Base-by-base conservation (phyloP, 2,329 filamentous ascomycete genomes). In the Ophiostoma himal-ulmi region DNA sequence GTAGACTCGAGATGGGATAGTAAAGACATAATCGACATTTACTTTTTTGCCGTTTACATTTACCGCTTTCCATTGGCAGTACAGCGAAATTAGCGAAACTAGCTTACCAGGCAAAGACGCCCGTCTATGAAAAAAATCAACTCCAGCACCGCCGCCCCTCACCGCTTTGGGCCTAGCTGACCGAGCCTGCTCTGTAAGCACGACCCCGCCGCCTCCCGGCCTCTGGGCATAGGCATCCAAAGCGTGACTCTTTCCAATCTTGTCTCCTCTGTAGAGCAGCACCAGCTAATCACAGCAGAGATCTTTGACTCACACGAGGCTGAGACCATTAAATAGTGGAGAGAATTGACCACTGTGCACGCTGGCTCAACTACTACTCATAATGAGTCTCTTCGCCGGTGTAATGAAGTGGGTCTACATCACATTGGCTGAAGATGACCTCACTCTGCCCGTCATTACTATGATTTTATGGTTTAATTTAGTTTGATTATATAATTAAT, bases 281-380 rank as follows among this genome's bases (percentile, higher is more conserved):
- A 26, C 22, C 26, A 34, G 22, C 62, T n/a, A 22, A 65, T 65
- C 62, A 65, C 36, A 65, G 20, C 36, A 26, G 13, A 14, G 36
- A 20, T 22, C 11, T 67, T 54, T 72, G 71, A 72, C 67, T 72
- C 71, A 72, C 69, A 70, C 71, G 69, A 72, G 71, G 71, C 71
- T 72, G 71, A 70, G 69, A 14, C 39, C 36, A 69, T 14, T 67
- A 36, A 71, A 67, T 69, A 70, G 66, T 73, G 52, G 39, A 17
- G 10, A 44, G 7, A 2, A 44, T 44, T 17, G n/a, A 17, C 8
- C 11, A 8, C 52, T 10, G 10, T 14, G 52, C n/a, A 13, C 52
- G 13, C 52, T 57, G 52, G 48, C n/a, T 54, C n/a, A 57, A 57
- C 52, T 57, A 26, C 52, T 57, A 57, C 52, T 57, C 52, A 57